Percentiles rank a stretch among this genome's conserved stretches.
Evolutionary conservation across 140 eudicot species (phyloP).

Genomic region (Oenanthe javanica): DNA sequence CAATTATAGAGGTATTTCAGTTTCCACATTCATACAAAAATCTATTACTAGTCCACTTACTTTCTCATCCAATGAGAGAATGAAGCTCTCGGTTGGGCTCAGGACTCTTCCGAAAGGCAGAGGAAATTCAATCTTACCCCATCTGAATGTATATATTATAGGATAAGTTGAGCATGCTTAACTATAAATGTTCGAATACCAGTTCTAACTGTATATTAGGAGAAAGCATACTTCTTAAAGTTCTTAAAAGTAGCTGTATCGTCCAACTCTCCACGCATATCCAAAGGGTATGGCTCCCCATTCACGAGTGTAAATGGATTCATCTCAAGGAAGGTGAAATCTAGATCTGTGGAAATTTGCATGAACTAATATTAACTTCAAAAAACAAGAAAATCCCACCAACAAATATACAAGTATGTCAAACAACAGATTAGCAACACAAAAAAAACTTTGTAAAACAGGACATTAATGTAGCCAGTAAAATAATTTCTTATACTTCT

Average conservation of each 20-base stretch:
- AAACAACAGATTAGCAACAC: neutral
- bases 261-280: slow-evolving; percentile 94
- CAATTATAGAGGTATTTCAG: neutral
- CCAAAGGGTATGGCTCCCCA: slow-evolving; percentile 74
- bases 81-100: slow-evolving; percentile 68
- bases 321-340: slow-evolving; percentile 87
- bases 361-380: neutral
- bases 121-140: slow-evolving; percentile 85
- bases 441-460: neutral
- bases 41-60: slow-evolving; percentile 23
- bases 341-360: slow-evolving; percentile 45
- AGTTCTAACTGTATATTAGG: neutral
- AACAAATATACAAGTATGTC: neutral
- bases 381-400: neutral
- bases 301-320: slow-evolving; percentile 77
- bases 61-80: slow-evolving; percentile 78
- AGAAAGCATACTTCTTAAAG: slow-evolving; percentile 56
- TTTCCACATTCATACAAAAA: neutral
- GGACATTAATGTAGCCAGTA: neutral
- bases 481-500: neutral
- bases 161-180: neutral
- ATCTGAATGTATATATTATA: slow-evolving; percentile 28
- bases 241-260: slow-evolving; percentile 89
- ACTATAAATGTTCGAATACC: neutral
- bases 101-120: slow-evolving; percentile 84